Conservation (phyloP, 2,329 filamentous ascomycete species). For the Gyromitra esculenta region DNA sequence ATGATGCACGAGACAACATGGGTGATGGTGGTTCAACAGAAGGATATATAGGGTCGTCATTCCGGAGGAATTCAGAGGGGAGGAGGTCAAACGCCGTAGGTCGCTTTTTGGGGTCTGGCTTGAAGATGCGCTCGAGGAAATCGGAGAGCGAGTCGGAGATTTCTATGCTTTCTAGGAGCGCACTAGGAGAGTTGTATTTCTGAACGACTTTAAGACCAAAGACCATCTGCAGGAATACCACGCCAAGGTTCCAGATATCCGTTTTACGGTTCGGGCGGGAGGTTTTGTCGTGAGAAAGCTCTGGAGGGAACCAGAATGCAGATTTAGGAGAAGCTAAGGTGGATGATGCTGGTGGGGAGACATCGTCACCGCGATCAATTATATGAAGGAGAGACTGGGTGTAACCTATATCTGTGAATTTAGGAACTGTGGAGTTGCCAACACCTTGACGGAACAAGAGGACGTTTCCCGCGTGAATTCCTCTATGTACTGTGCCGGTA, state of each 20-base stretch:
- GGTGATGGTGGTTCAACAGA: conserved; percentile 55
- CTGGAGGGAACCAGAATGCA: conserved; percentile 83
- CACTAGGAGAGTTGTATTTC: conserved; percentile 80
- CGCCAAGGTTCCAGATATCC: conserved; percentile 93
- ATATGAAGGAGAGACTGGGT: conserved; percentile 74
- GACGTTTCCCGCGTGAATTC: conserved; percentile 81
- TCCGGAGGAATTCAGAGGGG: conserved; percentile 68
- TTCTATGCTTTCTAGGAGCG: conserved; percentile 74
- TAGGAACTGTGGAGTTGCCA: conserved; percentile 74
- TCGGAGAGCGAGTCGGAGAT: conserved; percentile 81
- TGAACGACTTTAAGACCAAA: conserved; percentile 81
- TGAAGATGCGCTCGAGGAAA: conserved; percentile 84
- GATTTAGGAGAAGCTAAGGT: conserved; percentile 73
- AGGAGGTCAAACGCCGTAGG: conserved; percentile 80
- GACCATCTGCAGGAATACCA: conserved; percentile 92
- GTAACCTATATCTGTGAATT: conserved; percentile 78
- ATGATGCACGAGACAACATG: conserved; percentile 60
- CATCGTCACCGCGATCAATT: conserved; percentile 63
- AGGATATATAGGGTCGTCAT: conserved; percentile 63
- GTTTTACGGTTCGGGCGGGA: conserved; percentile 74
- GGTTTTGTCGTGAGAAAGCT: conserved; percentile 72
- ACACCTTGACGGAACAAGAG: conserved; percentile 76
- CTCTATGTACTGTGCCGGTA: conserved; percentile 82
- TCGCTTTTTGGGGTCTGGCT: conserved; percentile 81
- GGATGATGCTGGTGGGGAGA: conserved; percentile 64